Evolutionary conservation across 164 flowering plant genomes (phyloP).

Genomic region (Stephania yunnanensis): DNA sequence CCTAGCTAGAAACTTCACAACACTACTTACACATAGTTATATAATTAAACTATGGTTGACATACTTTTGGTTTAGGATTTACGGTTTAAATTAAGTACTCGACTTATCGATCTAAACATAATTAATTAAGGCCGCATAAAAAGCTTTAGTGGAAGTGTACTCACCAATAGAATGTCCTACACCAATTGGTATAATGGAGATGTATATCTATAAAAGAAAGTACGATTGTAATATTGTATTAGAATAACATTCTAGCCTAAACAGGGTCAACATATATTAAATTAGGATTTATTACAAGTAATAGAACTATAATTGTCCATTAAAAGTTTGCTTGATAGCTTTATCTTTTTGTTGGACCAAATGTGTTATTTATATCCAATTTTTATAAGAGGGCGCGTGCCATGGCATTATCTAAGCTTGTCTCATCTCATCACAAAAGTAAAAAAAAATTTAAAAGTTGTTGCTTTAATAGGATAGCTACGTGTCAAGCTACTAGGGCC

Average conservation of each 20-base stretch:
- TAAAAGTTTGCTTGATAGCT: neutral
- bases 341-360: neutral
- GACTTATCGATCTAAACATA: no score
- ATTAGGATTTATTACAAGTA: neutral
- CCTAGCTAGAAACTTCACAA: no score
- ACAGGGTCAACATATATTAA: slow-evolving; percentile 11
- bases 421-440: slow-evolving; percentile 1
- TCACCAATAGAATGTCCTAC: neutral
- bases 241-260: neutral
- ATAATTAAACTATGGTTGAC: no score
- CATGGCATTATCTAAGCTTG: slow-evolving; percentile 11
- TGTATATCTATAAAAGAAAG: neutral
- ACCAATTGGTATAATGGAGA: neutral
- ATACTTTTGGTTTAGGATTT: neutral
- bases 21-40: no score
- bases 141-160: neutral
- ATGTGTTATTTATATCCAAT: no score
- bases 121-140: neutral
- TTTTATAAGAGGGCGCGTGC: slow-evolving; percentile 5
- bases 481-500: neutral
- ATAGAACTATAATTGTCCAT: no score
- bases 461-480: neutral
- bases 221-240: slow-evolving; percentile 2
- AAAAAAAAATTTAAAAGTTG: neutral
- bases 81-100: neutral